phyloP scores from a whole-genome alignment of 768 basidiomycete species.

The Myochromella boudieri region DNA sequence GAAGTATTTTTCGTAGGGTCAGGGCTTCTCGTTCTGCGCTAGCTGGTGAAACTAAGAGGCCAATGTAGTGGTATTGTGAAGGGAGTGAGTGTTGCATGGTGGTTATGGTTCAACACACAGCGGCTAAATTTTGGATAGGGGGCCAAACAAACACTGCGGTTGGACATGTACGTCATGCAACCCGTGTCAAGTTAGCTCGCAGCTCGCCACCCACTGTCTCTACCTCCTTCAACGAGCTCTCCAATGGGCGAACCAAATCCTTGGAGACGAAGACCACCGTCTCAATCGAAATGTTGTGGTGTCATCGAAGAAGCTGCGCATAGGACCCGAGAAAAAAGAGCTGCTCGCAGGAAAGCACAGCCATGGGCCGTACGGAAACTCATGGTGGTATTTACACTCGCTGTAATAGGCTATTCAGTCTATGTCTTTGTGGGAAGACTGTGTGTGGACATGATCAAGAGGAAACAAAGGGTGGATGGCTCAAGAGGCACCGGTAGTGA shows the following conservation, averaged over 20 bases:
- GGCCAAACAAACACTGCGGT: conserved; percentile 8
- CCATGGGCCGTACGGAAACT: conserved; percentile 78
- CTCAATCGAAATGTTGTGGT: conserved; percentile 42
- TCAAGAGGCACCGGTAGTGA: conserved; percentile 62
- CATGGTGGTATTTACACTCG: conserved; percentile 56
- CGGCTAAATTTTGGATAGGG: too few species aligned
- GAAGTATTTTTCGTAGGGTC: conserved; percentile 50
- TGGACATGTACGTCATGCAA: conserved; percentile 15
- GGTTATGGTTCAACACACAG: too few species aligned
- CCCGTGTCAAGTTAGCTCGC: neutral
- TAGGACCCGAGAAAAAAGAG: conserved; percentile 38
- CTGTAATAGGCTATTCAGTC: conserved; percentile 61
- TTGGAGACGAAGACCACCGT: neutral
- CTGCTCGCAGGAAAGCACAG: conserved; percentile 49
- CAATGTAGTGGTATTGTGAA: conserved; percentile 43
- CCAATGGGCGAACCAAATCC: neutral
- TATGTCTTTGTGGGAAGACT: conserved; percentile 82
- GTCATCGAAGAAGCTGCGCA: conserved; percentile 49
- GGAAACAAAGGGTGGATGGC: conserved; percentile 40
- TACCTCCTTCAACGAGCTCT: conserved; percentile 2
- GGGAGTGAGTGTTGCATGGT: conserved; percentile 23
- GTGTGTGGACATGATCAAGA: conserved; percentile 67
- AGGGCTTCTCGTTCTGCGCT: conserved; percentile 36
- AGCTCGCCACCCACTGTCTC: neutral
- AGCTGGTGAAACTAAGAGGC: conserved; percentile 39